A percentile compares a stretch with the other conserved stretches of the same genome.
These are phyloP conservation scores for Colletotrichum coccodes DNA, from an alignment of 2,329 filamentous ascomycete genomes.

Conservation along the genomic window DNA sequence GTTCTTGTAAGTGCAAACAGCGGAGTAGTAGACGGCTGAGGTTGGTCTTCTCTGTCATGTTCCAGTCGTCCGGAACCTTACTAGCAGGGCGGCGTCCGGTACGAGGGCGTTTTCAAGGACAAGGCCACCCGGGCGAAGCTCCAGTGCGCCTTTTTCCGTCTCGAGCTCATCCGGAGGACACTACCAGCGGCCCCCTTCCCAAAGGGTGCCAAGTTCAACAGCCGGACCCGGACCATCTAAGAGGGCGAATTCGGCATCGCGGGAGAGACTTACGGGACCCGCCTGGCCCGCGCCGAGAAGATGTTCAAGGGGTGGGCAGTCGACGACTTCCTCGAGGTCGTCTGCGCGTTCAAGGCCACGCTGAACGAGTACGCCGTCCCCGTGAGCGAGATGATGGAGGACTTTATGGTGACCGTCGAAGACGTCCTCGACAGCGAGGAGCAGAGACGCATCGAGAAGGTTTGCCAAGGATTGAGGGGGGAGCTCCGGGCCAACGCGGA, in stretches of 20 bases:
- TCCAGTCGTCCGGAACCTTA: too few species aligned
- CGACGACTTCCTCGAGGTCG: conserved; percentile 7
- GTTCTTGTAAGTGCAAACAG: background rate
- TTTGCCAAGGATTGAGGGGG: background rate
- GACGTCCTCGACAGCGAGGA: background rate
- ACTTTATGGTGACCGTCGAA: background rate
- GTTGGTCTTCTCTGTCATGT: too few species aligned
- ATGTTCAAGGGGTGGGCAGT: conserved; percentile 5
- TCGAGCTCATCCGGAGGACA: conserved; percentile 14
- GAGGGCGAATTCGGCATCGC: background rate
- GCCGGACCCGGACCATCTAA: background rate
- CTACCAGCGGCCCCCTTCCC: conserved; percentile 16
- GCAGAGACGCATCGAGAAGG: background rate
- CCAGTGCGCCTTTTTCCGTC: conserved; percentile 28
- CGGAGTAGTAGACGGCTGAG: background rate
- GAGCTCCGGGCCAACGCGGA: background rate
- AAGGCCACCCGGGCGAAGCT: background rate
- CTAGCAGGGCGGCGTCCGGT: background rate
- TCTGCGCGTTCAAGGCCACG: conserved; percentile 24
- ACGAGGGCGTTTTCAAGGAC: conserved; percentile 2
- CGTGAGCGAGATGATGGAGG: background rate
- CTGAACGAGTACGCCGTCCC: conserved; percentile 14
- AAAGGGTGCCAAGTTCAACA: background rate
- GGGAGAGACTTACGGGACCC: background rate
- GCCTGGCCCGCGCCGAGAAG: background rate